Conservation (phyloP, 2,329 filamentous ascomycete genomes). For the Bipolaris oryzae region DNA sequence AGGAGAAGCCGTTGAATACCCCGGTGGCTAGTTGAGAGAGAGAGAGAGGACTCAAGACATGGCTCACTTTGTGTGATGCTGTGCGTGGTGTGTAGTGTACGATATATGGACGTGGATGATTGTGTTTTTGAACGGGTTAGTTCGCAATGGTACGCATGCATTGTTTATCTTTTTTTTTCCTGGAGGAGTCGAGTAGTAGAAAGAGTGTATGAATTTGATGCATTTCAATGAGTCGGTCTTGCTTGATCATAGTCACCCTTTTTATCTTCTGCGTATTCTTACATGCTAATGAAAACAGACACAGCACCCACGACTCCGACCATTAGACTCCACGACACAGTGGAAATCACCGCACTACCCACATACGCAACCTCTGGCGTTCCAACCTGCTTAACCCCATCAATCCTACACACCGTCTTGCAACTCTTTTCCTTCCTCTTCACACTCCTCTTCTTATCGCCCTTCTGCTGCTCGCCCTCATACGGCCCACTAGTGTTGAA, state of each 20-base stretch:
- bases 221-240: neutral
- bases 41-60: neutral
- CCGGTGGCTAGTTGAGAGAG: neutral
- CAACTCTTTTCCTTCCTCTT: conserved; percentile 37
- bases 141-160: neutral
- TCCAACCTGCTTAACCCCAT: conserved; percentile 42
- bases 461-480: conserved; percentile 29
- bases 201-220: neutral
- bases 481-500: conserved; percentile 53
- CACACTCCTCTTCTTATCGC: conserved; percentile 15
- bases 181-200: neutral
- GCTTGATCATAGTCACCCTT: neutral
- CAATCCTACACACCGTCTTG: conserved; percentile 47
- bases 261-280: neutral
- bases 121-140: neutral
- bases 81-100: neutral
- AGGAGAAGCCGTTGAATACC: neutral
- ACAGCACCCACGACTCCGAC: conserved; percentile 29
- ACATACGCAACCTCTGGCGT: conserved; percentile 42
- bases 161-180: neutral
- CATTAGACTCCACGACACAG: conserved; percentile 39
- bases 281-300: conserved; percentile 5
- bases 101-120: neutral
- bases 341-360: conserved; percentile 20
- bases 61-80: neutral